Base-by-base conservation (phyloP, 768 basidiomycete species). In the Xerocomellus dryophilus region DNA sequence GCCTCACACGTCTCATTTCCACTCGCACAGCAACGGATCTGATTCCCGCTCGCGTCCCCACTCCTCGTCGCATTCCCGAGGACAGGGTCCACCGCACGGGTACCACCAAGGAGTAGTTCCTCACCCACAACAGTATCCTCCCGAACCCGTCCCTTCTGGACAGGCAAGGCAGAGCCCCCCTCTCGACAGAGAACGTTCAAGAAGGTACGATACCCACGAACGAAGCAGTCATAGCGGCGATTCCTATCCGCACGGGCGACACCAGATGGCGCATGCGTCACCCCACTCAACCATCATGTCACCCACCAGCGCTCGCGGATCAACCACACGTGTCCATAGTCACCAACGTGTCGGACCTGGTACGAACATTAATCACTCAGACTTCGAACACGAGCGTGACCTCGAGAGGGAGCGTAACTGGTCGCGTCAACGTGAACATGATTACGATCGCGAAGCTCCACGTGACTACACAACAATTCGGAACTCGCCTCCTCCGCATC, bases 341-440 rank as follows among this genome's bases (percentile, higher is more conserved):
- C 86, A 88, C 69, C 86, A 86, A 67, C 83, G 84, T 50, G 64
- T 84, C 61, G 85, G 84, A 7, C 84, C 85, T 38, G 84, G 77
- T 4, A 75, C 81, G 23, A 81, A 78, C 60, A 74, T 85, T 43
- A 79, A 77, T 62, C 65, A 70, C 58, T 66, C 69, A 35, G 73
- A 72, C 36, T 57, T 61, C 42, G 70, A 71, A 43, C 61, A 56
- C 38, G 70, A 71, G 54, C 72, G 79, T 53, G 78, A 77, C 18
- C 77, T 82, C 21, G 80, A 82, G 29, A 73, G 79, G 63, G 80
- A 79, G 52, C 68, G 61, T 34, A 58, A 60, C 38, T 70, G 69
- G 69, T 50, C 66, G 43, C 74, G 76, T 48, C 68, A 67, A 57
- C 62, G 65, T 49, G 78, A 80, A n/a, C 75, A 75, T 53, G 76